Conservation (phyloP, 2,329 filamentous ascomycete species). For the Periconia macrospinosa region DNA sequence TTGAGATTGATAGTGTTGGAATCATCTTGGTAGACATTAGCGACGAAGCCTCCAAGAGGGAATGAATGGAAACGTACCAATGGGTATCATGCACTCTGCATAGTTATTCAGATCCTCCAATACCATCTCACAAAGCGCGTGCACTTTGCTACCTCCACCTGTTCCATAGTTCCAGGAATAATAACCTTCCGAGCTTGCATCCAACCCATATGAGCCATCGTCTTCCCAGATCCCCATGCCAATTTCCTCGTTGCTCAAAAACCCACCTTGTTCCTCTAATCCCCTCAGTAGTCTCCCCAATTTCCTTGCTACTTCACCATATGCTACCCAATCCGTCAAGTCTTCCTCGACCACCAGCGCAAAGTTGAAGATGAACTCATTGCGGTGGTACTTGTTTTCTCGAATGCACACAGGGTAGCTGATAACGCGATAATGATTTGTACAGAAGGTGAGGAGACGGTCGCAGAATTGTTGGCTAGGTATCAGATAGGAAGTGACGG, state of each 20-base stretch:
- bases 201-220: constrained; percentile 15
- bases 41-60: neutral
- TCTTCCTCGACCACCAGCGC: constrained; percentile 76
- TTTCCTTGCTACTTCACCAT: constrained; percentile 82
- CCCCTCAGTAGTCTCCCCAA: constrained; percentile 83
- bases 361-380: constrained; percentile 99
- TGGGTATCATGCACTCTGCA: constrained; percentile 97
- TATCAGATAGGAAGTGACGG: constrained; percentile 89
- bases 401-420: constrained; percentile 85
- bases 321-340: constrained; percentile 70
- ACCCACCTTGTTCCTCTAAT: constrained; percentile 88
- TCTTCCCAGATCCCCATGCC: constrained; percentile 31
- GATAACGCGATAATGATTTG: constrained; percentile 78
- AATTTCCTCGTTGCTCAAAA: constrained; percentile 67
- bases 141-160: constrained; percentile 54
- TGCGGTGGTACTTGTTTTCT: constrained; percentile 76
- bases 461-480: constrained; percentile 95
- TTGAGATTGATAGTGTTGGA: constrained; percentile 96
- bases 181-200: neutral
- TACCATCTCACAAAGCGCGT: constrained; percentile 78
- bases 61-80: constrained; percentile 61
- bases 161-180: constrained; percentile 25
- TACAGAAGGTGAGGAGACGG: constrained; percentile 75
- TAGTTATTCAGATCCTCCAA: constrained; percentile 96
- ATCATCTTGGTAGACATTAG: constrained; percentile 63